Percentiles rank a stretch among this genome's conserved stretches.
Conservation (phyloP, 2,329 filamentous ascomycete genomes). For the Alternaria gaisen region DNA sequence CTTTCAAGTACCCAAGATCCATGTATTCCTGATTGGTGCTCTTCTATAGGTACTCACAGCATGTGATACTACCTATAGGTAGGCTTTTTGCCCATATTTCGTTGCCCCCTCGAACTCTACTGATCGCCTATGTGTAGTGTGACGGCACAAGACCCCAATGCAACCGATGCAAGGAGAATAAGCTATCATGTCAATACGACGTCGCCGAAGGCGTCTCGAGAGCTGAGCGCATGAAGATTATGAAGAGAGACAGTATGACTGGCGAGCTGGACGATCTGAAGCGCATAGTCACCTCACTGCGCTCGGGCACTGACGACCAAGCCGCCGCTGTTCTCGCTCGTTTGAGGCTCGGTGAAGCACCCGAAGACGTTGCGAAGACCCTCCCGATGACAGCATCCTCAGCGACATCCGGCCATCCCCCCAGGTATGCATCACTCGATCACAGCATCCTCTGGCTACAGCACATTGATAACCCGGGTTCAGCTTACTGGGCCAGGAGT, state of each 20-base stretch:
- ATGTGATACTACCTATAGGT: constrained; percentile 18
- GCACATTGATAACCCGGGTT: constrained; percentile 22
- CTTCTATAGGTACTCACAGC: constrained; percentile 16
- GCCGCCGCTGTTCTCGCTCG: constrained; percentile 31
- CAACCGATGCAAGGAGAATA: constrained; percentile 31
- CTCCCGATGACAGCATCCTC: constrained; percentile 21
- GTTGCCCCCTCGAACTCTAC: background rate
- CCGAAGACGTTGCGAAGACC: constrained; percentile 31
- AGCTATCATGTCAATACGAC: constrained; percentile 33
- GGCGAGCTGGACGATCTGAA: constrained; percentile 32
- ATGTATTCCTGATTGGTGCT: constrained; percentile 3
- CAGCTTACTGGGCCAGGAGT: constrained; percentile 33
- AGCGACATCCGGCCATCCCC: constrained; percentile 16
- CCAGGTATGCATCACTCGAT: constrained; percentile 27
- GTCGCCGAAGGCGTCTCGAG: constrained; percentile 36
- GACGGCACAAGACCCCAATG: constrained; percentile 34
- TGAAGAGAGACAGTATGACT: constrained; percentile 32
- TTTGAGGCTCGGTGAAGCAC: constrained; percentile 29
- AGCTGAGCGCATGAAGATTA: constrained; percentile 36
- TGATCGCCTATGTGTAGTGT: constrained; percentile 22
- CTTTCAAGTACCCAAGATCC: background rate
- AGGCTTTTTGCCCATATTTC: constrained; percentile 1
- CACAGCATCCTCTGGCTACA: constrained; percentile 10
- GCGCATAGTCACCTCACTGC: constrained; percentile 29
- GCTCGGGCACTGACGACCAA: constrained; percentile 32